phyloP scores from a whole-genome alignment of 805 yeast species.

The Saccharomycopsis sp. region DNA sequence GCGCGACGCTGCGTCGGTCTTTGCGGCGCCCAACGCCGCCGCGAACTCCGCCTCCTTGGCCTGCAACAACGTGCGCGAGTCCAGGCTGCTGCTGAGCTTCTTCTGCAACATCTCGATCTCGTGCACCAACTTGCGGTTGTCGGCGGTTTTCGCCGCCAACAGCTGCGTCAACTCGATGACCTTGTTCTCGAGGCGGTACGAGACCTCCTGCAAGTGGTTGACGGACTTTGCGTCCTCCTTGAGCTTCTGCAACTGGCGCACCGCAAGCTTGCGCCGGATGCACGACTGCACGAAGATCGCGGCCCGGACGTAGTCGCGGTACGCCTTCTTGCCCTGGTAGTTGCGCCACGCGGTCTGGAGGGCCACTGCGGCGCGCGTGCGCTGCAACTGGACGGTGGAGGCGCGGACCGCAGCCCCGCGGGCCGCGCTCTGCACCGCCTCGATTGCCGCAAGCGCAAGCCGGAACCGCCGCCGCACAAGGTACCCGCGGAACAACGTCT shows the following conservation, averaged over 20 bases:
- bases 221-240: slow-evolving; percentile 90
- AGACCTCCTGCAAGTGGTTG: slow-evolving; percentile 81
- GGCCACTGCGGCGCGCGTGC: slow-evolving; percentile 55
- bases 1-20: slow-evolving; percentile 42
- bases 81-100: slow-evolving; percentile 47
- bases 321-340: slow-evolving; percentile 49
- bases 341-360: slow-evolving; percentile 77
- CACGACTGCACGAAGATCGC: slow-evolving; percentile 71
- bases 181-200: slow-evolving; percentile 90
- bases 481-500: slow-evolving; percentile 55
- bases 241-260: slow-evolving; percentile 51
- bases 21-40: slow-evolving; percentile 38
- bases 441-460: slow-evolving; percentile 28
- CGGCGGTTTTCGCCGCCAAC: slow-evolving; percentile 70
- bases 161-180: slow-evolving; percentile 93
- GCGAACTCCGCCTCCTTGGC: slow-evolving; percentile 48
- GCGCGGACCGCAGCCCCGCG: slow-evolving; percentile 50
- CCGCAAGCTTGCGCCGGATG: slow-evolving; percentile 71
- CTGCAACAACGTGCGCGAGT: slow-evolving; percentile 47
- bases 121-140: slow-evolving; percentile 62
- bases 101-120: slow-evolving; percentile 49
- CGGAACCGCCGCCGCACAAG: slow-evolving; percentile 36
- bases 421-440: slow-evolving; percentile 42
- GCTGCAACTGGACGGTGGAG: slow-evolving; percentile 41
- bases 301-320: slow-evolving; percentile 40